Base-by-base conservation (phyloP, 768 basidiomycete genomes). In the Crassisporium funariophilum region DNA sequence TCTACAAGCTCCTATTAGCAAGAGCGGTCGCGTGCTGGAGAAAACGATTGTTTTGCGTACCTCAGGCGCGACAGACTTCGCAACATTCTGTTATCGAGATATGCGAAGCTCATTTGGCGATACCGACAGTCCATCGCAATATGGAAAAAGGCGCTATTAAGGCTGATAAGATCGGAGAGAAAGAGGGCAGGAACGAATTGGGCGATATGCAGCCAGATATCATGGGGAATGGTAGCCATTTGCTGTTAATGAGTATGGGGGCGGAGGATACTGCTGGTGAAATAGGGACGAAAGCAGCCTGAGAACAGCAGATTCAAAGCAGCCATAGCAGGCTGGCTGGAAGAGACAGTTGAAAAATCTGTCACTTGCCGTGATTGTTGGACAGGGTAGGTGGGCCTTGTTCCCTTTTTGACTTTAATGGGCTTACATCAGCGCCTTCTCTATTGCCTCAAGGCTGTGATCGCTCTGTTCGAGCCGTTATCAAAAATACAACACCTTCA, bases 61-160 rank as follows among this genome's bases (percentile, higher is more conserved):
- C 60, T 69, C 45, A 75, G 64, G 22, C 69, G 66, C 17, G 61
- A 56, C 11, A 74, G 56, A 47, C 64, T 75, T 57, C 70, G 63
- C 9, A 75, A 29, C 73, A 77, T 76, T 33, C 65, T 66, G 43
- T 67, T 62, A 46, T 74, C 73, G 21, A 75, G 62, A 60, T 76
- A 79, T 2, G 75, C 72, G 51, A 79, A 76, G 56, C 73, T 75
- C 55, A 78, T 67, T 48, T 74, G 72, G 10, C 73, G 66, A 52
- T 79, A 79, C 11, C 76, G 65, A 37, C 59, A 70, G 50, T 77
- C 72, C 76, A 79, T 76, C 41, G 65, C 63, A 53, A 69, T 58
- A 57, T 71, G 49, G 60, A 66, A 64, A 60, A 73, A 68, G 35
- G 60, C 60, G 42, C 63, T 61, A 55, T 74, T 74, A 46, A 75